Conservation (phyloP, 139 green algal genomes). For the Chlamydomonas sphaeroides region DNA sequence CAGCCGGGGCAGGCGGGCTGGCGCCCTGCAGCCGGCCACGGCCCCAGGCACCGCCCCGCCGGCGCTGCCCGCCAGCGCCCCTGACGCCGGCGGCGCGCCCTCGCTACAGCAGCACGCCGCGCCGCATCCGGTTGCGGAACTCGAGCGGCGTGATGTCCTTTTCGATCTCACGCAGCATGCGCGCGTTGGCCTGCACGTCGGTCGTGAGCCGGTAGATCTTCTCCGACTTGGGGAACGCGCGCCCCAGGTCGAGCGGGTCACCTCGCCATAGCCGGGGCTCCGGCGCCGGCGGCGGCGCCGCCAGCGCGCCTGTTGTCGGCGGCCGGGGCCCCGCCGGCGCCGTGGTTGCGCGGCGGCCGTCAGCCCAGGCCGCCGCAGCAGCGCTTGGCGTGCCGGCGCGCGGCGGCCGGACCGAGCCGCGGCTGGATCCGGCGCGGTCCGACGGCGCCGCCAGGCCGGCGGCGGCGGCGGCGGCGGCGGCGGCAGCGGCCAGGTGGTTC, state of each 20-base stretch:
- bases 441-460: background rate
- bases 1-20: too few species aligned
- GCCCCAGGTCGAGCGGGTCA: constrained; percentile 9
- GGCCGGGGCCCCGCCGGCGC: background rate
- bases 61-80: too few species aligned
- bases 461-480: background rate
- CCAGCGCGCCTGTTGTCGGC: too few species aligned
- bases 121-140: background rate
- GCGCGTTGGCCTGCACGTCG: constrained; percentile 10
- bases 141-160: constrained; percentile 22
- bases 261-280: constrained; percentile 31
- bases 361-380: background rate
- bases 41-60: too few species aligned
- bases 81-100: too few species aligned
- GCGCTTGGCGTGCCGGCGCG: background rate
- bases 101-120: constrained; percentile 21
- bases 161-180: constrained; percentile 19
- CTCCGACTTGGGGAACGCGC: constrained; percentile 15
- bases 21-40: too few species aligned
- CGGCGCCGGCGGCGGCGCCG: background rate
- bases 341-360: constrained; percentile 7
- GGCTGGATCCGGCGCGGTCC: background rate
- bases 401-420: background rate
- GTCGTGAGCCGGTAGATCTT: constrained; percentile 31
- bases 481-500: background rate